Evolutionary conservation across 805 yeast genomes (phyloP), one percentile per base, ranked within the genome.

Genomic region (Candida schatavii): DNA sequence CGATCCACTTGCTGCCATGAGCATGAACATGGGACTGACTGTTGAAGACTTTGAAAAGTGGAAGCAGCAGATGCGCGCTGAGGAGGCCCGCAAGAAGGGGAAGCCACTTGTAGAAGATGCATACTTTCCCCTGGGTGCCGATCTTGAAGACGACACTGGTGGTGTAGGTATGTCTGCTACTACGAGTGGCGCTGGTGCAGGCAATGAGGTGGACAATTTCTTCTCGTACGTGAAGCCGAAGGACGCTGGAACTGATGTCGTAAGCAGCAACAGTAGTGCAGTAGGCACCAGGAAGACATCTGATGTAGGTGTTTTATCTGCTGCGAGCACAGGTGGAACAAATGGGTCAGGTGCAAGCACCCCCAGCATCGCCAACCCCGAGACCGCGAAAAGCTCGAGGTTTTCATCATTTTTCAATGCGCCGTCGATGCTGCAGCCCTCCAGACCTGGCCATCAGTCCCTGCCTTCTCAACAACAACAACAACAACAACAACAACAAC

Each of bases 1-100:
- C 32, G 46, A 40, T 15, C 35, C 35, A 5, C 35, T 31, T 17
- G 27, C 27, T 7, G 49, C 62, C 29, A 55, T 48, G 37, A 52
- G 46, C n/a, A 56, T 46, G 57, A 66, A 53, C 53, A 72, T 59
- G 62, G 83, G 83, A 17, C 74, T 69, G 41, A 72, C 82, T 0
- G 75, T 75, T 3, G 74, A 74, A 41, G 84, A 79, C 46, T 79
- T 78, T 50, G 85, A 79, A 52, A 69, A 65, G 46, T 79, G 84
- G 84, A 77, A 77, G 55, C 57, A 71, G 37, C 68, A 66, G 46
- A 74, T 77, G 82, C 69, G 68, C 46, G 57, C 68, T 37, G 77
- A 77, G 51, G 78, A 78, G 30, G 68, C 68, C 27, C 68, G 63
- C 45, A 65, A 70, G 49, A 68, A 72, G 37, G 79, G 78, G 4